These are phyloP conservation scores for Astragalus membranaceus DNA, from an alignment of 306 rosid species.

Conservation along the genomic window DNA sequence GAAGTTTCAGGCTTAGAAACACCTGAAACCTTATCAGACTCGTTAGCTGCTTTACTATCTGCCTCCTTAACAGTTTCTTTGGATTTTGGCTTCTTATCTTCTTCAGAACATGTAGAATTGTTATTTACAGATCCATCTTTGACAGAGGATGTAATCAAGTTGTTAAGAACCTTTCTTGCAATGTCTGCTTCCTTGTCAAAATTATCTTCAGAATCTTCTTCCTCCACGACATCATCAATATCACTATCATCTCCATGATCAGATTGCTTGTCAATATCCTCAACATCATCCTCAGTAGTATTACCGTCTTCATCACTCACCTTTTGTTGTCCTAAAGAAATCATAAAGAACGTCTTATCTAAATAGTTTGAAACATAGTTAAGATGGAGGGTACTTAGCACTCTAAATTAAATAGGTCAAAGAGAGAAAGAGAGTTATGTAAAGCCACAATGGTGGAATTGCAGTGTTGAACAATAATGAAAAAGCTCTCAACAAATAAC, in stretches of 20 bases:
- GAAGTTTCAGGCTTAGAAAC: slow-evolving; percentile 38
- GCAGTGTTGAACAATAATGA: background rate
- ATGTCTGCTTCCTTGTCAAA: slow-evolving; percentile 82
- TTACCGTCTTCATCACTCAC: slow-evolving; percentile 39
- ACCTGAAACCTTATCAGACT: slow-evolving; percentile 38
- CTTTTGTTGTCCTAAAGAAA: slow-evolving; percentile 44
- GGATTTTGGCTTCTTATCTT: slow-evolving; percentile 28
- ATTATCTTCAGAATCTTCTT: slow-evolving; percentile 39
- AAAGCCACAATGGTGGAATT: background rate
- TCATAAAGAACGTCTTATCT: background rate
- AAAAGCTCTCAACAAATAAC: slow-evolving; percentile 10
- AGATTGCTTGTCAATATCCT: slow-evolving; percentile 19
- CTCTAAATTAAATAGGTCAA: background rate
- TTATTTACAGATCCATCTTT: slow-evolving; percentile 38
- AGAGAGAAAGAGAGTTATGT: background rate
- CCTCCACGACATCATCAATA: slow-evolving; percentile 33
- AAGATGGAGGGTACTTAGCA: background rate
- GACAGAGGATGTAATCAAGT: slow-evolving; percentile 48
- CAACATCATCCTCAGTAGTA: slow-evolving; percentile 39
- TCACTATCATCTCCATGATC: slow-evolving; percentile 35
- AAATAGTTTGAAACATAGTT: background rate
- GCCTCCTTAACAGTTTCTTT: slow-evolving; percentile 26
- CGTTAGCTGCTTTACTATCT: slow-evolving; percentile 31
- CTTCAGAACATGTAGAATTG: slow-evolving; percentile 23
- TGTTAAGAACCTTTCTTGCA: slow-evolving; percentile 69